Conservation (phyloP, 148 eudicot genomes). For the Oxyria digyna region DNA sequence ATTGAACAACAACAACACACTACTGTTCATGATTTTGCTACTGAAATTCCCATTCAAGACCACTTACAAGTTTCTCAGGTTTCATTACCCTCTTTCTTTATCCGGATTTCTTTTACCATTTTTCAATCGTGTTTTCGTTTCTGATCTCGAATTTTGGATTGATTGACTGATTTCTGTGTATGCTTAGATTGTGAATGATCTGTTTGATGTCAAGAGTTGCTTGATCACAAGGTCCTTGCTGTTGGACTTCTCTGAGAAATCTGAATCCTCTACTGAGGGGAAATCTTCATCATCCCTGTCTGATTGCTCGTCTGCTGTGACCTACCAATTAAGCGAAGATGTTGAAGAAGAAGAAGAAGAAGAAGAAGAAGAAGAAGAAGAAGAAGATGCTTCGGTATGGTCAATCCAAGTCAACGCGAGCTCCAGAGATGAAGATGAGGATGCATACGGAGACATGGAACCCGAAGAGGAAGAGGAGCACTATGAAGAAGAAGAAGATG, state of each 20-base stretch:
- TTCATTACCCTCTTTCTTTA: background rate
- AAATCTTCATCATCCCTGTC: constrained; percentile 20
- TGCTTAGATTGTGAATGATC: constrained; percentile 14
- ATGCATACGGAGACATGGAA: constrained; percentile 20
- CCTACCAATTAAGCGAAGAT: constrained; percentile 18
- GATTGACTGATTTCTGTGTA: background rate
- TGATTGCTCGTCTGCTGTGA: constrained; percentile 34
- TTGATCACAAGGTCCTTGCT: constrained; percentile 53
- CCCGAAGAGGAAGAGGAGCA: constrained; percentile 5
- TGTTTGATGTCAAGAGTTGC: constrained; percentile 18
- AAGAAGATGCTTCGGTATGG: constrained; percentile 67
- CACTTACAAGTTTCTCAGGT: constrained; percentile 48
- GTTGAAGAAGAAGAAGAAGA: background rate
- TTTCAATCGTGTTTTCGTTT: background rate
- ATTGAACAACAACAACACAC: constrained; percentile 2
- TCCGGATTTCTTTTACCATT: too few relatives aligned
- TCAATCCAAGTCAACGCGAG: constrained; percentile 77
- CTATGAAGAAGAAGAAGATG: constrained; percentile 14
- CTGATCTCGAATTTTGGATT: background rate
- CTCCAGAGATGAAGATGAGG: constrained; percentile 33
- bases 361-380: constrained; percentile 19
- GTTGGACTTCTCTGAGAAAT: constrained; percentile 61
- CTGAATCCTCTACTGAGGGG: constrained; percentile 18
- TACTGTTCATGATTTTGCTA: constrained; percentile 16
- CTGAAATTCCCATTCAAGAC: constrained; percentile 37